Conservation (phyloP, 2,329 filamentous ascomycete genomes). For the Plectosphaerella sp. region DNA sequence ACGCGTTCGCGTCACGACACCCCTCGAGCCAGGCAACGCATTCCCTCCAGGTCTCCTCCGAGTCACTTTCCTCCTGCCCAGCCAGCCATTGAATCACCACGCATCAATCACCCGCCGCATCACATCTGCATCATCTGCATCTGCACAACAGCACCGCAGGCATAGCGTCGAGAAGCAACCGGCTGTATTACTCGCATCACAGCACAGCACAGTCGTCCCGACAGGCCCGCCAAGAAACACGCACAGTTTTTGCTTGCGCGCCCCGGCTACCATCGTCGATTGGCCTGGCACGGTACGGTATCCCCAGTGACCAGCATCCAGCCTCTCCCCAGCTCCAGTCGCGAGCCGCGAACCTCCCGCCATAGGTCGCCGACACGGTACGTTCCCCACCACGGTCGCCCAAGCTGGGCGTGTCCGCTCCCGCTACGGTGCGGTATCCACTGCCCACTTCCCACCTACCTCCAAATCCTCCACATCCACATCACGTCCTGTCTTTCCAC, state of each 20-base stretch:
- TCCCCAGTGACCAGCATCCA: constrained; percentile 3
- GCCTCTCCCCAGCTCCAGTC: not conserved
- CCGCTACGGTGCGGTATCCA: not conserved
- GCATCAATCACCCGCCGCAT: no score
- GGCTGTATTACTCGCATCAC: no score
- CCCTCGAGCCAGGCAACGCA: no score
- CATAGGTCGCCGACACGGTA: constrained; percentile 1
- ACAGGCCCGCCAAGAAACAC: not conserved
- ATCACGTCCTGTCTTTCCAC: constrained; percentile 1
- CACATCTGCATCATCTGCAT: no score
- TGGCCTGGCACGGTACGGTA: constrained; percentile 2
- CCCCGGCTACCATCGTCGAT: not conserved
- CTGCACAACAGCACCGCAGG: no score
- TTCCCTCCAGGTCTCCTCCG: no score
- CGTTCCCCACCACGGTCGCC: not conserved
- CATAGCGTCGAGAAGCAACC: no score
- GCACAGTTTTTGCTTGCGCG: not conserved
- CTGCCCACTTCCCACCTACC: constrained; percentile 3
- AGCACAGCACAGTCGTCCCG: not conserved
- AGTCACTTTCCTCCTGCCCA: no score
- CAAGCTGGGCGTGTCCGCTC: not conserved
- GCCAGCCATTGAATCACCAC: no score
- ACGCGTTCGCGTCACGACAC: no score
- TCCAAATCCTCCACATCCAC: not conserved
- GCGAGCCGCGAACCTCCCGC: not conserved